phyloP scores from a whole-genome alignment of 805 yeast species.

The Schwanniomyces vanrijiae region DNA sequence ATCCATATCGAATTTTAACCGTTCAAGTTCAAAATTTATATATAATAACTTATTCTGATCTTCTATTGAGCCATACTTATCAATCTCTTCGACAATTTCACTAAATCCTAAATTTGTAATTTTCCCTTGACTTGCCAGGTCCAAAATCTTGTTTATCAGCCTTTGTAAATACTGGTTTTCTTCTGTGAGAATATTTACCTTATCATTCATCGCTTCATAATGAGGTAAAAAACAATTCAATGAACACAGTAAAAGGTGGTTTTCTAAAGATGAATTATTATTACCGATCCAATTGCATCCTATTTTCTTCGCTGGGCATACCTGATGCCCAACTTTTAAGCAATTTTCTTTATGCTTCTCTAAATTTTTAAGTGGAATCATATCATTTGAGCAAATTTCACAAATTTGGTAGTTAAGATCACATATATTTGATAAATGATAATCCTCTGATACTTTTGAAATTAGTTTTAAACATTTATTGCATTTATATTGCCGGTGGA shows the following conservation, averaged over 20 bases:
- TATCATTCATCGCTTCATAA: conserved; percentile 18
- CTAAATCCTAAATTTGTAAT: conserved; percentile 50
- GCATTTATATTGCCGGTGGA: conserved; percentile 40
- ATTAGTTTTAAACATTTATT: conserved; percentile 31
- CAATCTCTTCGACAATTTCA: conserved; percentile 48
- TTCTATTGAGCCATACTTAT: conserved; percentile 16
- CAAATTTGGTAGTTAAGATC: conserved; percentile 40
- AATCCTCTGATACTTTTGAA: conserved; percentile 23
- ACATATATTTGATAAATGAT: conserved; percentile 42
- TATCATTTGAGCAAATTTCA: conserved; percentile 40
- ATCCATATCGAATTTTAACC: conserved; percentile 42
- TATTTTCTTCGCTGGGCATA: conserved; percentile 47
- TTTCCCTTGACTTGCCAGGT: conserved; percentile 49
- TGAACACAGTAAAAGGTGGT: conserved; percentile 34
- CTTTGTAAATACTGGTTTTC: conserved; percentile 43
- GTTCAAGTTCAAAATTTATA: conserved; percentile 43
- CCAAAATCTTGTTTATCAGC: conserved; percentile 46
- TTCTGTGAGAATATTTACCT: conserved; percentile 22
- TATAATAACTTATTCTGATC: conserved; percentile 30
- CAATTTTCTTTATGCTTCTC: conserved; percentile 45
- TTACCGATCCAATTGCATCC: conserved; percentile 52
- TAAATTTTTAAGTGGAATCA: conserved; percentile 37
- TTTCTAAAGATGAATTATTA: conserved; percentile 35
- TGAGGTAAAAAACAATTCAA: conserved; percentile 29
- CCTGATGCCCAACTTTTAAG: conserved; percentile 33